Conservation (phyloP, 164 flowering plant genomes). For the Aristolochia contorta region DNA sequence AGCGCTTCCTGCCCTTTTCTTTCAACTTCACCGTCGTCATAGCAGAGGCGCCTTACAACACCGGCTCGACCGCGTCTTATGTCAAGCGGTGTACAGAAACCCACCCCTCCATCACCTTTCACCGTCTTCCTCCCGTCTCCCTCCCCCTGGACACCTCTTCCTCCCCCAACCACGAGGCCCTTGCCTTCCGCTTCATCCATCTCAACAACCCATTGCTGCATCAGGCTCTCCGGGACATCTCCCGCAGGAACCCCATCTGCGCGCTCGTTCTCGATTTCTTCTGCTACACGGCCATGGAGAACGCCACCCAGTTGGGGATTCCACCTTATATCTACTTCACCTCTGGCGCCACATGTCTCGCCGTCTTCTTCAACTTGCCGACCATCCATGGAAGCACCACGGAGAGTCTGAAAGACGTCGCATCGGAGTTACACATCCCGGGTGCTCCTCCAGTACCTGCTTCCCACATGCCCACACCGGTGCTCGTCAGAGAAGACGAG, state of each 20-base stretch:
- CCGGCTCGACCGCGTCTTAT: slow-evolving; percentile 28
- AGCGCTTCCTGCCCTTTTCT: slow-evolving; percentile 22
- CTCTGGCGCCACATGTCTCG: slow-evolving; percentile 18
- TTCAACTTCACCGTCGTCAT: slow-evolving; percentile 21
- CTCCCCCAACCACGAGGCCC: neutral
- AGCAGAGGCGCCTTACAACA: slow-evolving; percentile 13
- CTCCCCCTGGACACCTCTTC: slow-evolving; percentile 18
- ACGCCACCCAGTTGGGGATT: slow-evolving; percentile 21
- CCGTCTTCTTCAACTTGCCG: slow-evolving; percentile 23
- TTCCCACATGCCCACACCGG: slow-evolving; percentile 15
- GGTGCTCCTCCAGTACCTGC: slow-evolving; percentile 30
- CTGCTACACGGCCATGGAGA: slow-evolving; percentile 15
- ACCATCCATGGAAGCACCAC: slow-evolving; percentile 12
- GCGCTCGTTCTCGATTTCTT: slow-evolving; percentile 38
- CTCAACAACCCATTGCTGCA: slow-evolving; percentile 25
- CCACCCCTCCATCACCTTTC: slow-evolving; percentile 22
- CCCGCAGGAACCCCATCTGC: slow-evolving; percentile 9
- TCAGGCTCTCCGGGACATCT: slow-evolving; percentile 21
- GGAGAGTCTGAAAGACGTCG: slow-evolving; percentile 15
- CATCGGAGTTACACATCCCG: slow-evolving; percentile 19
- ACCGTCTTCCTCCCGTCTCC: slow-evolving; percentile 32
- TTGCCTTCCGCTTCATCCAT: slow-evolving; percentile 17
- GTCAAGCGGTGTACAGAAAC: slow-evolving; percentile 25
- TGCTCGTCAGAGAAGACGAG: slow-evolving; percentile 15
- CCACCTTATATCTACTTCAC: slow-evolving; percentile 35